A percentile compares a stretch with the other conserved stretches of the same genome.
Conservation (phyloP, 495 filamentous ascomycete genomes). For the Durotheca rogersii region DNA sequence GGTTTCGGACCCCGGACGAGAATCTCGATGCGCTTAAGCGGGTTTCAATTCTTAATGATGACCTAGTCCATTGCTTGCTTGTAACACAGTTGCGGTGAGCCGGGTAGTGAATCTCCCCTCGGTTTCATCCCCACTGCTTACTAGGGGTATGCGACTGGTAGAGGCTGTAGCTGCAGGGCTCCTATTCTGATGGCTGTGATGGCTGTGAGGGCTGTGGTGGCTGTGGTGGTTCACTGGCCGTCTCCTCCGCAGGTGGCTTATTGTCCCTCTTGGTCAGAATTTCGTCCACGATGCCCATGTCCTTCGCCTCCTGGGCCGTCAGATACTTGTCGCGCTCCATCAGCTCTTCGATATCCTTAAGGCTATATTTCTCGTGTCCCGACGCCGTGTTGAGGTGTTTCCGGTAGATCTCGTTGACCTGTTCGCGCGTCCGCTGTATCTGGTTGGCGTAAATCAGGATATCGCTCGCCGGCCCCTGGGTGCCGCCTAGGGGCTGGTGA, state of each 20-base stretch:
- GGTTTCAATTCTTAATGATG: no score
- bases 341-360: constrained; percentile 84
- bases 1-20: no score
- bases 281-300: constrained; percentile 88
- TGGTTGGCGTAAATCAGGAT: constrained; percentile 97
- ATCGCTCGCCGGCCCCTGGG: constrained; percentile 84
- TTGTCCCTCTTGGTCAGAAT: constrained; percentile 58
- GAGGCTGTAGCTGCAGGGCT: no score
- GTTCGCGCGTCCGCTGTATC: constrained; percentile 80
- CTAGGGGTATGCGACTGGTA: no score
- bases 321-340: constrained; percentile 98
- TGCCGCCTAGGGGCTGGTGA: constrained; percentile 91
- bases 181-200: no score
- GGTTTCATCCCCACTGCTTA: no score
- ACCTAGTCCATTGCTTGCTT: no score
- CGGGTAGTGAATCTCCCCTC: no score
- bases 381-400: constrained; percentile 77
- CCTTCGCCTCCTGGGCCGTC: constrained; percentile 81
- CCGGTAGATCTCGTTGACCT: constrained; percentile 89
- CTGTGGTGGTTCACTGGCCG: no score
- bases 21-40: no score
- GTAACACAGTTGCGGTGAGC: no score
- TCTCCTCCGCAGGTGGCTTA: constrained; percentile 43
- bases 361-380: constrained; percentile 53
- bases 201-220: no score